phyloP scores from a whole-genome alignment of 2,329 filamentous ascomycete genomes.

The Pezicula neosporulosa region DNA sequence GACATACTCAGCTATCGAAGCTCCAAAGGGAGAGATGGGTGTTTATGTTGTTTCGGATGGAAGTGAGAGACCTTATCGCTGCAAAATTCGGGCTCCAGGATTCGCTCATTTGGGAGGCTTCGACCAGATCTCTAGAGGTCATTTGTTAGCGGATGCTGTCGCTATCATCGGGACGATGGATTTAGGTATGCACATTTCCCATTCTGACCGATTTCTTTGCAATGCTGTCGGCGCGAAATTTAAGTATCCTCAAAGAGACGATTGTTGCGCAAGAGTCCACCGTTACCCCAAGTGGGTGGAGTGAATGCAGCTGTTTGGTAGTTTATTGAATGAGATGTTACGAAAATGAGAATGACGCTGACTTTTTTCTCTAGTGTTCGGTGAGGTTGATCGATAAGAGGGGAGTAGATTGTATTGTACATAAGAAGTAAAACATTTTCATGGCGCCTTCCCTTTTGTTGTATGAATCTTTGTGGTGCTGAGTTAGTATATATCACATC shows the following conservation, averaged over 20 bases:
- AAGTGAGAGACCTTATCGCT: slow-evolving; percentile 92
- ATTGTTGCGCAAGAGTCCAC: too few relatives aligned
- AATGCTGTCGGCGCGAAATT: too few relatives aligned
- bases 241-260: too few relatives aligned
- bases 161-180: slow-evolving; percentile 92
- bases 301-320: too few relatives aligned
- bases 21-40: slow-evolving; percentile 99
- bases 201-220: too few relatives aligned
- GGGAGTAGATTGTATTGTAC: slow-evolving; percentile 5
- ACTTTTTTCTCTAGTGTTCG: slow-evolving; percentile 24
- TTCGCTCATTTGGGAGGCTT: slow-evolving; percentile 95
- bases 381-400: slow-evolving; percentile 48
- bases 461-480: slow-evolving; percentile 8
- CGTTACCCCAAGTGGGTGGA: too few relatives aligned
- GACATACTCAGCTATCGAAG: slow-evolving; percentile 97
- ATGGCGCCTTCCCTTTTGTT: slow-evolving; percentile 14
- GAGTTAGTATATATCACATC: slow-evolving; percentile 17
- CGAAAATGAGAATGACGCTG: slow-evolving; percentile 9
- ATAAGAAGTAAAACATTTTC: neutral
- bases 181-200: slow-evolving; percentile 56
- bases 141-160: slow-evolving; percentile 92
- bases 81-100: slow-evolving; percentile 94
- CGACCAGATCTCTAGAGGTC: slow-evolving; percentile 88
- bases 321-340: slow-evolving; percentile 5
- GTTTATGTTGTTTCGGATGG: slow-evolving; percentile 96